Percentiles rank a stretch among this genome's conserved stretches.
phyloP scores from a whole-genome alignment of 2,329 filamentous ascomycete genomes.

The Parascedosporium putredinis region DNA sequence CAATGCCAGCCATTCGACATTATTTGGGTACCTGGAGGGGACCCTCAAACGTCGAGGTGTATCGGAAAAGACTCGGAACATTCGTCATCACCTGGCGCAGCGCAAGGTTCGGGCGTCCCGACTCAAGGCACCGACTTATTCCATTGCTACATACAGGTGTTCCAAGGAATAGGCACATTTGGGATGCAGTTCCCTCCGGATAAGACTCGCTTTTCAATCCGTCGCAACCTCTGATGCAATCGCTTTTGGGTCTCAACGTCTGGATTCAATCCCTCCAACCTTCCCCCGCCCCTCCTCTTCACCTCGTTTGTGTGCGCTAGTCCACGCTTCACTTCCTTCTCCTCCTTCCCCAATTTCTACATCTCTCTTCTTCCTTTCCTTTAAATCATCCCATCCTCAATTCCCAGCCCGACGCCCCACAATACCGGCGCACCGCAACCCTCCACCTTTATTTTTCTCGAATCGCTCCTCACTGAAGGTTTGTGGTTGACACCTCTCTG shows the following conservation, averaged over 20 bases:
- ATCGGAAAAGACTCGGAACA: slow-evolving; percentile 9
- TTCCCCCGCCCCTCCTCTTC: background rate
- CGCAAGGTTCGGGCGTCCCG: slow-evolving; percentile 1
- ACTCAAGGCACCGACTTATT: slow-evolving; percentile 7
- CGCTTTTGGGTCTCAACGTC: background rate
- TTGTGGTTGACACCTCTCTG: background rate
- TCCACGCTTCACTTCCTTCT: background rate
- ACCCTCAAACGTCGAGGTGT: background rate
- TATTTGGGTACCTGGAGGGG: too few species aligned
- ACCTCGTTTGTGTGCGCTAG: background rate
- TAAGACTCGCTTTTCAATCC: background rate
- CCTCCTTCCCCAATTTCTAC: background rate
- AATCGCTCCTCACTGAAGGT: background rate
- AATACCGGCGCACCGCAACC: too few species aligned
- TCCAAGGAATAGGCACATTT: background rate
- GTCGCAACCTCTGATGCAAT: background rate
- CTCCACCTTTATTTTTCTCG: background rate
- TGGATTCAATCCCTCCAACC: background rate
- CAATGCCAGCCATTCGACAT: too few species aligned
- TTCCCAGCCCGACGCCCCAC: too few species aligned
- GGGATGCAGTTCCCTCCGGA: background rate
- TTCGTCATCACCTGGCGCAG: slow-evolving; percentile 8
- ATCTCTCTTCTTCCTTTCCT: background rate
- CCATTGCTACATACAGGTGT: background rate
- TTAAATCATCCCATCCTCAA: background rate